Conservation (phyloP, 345 rosid species). For the Salix udensis region DNA sequence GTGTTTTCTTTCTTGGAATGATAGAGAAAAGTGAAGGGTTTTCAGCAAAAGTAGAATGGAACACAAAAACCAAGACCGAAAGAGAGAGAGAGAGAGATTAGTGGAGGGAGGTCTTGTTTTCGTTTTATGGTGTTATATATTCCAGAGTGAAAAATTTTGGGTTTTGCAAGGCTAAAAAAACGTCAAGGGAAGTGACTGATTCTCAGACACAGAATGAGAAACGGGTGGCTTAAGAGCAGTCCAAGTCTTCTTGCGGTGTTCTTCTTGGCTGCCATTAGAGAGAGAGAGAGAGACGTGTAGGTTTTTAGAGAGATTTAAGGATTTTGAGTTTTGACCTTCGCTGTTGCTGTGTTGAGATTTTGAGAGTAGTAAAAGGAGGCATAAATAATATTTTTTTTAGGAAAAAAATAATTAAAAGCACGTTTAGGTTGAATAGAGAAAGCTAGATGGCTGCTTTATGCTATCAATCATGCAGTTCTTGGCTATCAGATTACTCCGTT, state of each 20-base stretch:
- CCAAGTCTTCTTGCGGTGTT: background rate
- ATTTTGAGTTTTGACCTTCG: background rate
- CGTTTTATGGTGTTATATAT: background rate
- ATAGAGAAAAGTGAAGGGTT: constrained; percentile 29
- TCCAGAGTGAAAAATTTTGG: background rate
- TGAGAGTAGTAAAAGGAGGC: constrained; percentile 18
- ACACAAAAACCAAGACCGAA: constrained; percentile 43
- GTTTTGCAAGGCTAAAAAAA: background rate
- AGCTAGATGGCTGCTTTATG: constrained; percentile 17
- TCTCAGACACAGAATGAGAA: constrained; percentile 1
- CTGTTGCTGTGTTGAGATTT: background rate
- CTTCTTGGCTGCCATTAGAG: constrained; percentile 38
- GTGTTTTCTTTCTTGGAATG: constrained; percentile 29
- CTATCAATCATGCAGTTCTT: constrained; percentile 12
- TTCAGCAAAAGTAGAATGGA: constrained; percentile 33
- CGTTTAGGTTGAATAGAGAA: constrained; percentile 33
- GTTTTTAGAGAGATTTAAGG: background rate
- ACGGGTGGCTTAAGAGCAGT: constrained; percentile 5
- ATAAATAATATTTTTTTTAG: background rate
- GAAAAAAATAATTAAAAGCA: constrained; percentile 16
- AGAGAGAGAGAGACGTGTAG: background rate
- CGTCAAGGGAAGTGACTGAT: constrained; percentile 27
- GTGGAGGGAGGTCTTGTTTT: background rate
- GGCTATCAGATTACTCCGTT: background rate
- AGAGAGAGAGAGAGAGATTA: constrained; percentile 3